A percentile compares a stretch with the other conserved stretches of the same genome.
Evolutionary conservation across 805 yeast species (phyloP).

Genomic region (Wickerhamomyces pijperi): DNA sequence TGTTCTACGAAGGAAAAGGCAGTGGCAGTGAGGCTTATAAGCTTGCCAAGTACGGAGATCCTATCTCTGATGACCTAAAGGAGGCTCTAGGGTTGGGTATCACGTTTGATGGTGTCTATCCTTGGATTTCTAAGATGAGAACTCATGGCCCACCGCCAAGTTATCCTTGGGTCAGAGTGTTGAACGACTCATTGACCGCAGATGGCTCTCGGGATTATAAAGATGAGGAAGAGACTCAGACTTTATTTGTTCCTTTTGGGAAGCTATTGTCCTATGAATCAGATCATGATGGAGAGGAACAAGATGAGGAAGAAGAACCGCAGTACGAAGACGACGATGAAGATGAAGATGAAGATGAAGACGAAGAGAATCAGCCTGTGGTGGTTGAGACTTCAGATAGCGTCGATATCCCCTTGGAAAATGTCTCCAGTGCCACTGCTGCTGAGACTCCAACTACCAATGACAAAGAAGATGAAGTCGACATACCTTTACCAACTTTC

Average conservation of each 20-base stretch:
- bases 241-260: slow-evolving; percentile 19
- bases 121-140: slow-evolving; percentile 70
- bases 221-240: slow-evolving; percentile 9
- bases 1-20: slow-evolving; percentile 71
- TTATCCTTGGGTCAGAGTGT: slow-evolving; percentile 54
- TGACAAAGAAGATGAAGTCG: slow-evolving; percentile 12
- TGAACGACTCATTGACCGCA: slow-evolving; percentile 34
- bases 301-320: slow-evolving; percentile 11
- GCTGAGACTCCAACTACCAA: too few species aligned
- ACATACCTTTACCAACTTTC: slow-evolving; percentile 9
- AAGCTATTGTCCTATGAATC: slow-evolving; percentile 19
- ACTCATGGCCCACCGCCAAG: slow-evolving; percentile 76
- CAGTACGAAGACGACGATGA: neutral
- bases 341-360: slow-evolving; percentile 3
- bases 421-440: too few species aligned
- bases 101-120: slow-evolving; percentile 24
- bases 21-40: slow-evolving; percentile 31
- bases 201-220: slow-evolving; percentile 24
- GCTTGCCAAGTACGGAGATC: slow-evolving; percentile 50
- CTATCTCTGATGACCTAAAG: slow-evolving; percentile 45
- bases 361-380: slow-evolving; percentile 19
- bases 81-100: slow-evolving; percentile 55
- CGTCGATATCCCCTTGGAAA: too few species aligned
- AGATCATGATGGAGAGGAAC: slow-evolving; percentile 13
- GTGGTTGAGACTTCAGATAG: neutral